Evolutionary conservation across 768 basidiomycete genomes (phyloP), one percentile per base, ranked within the genome.

Genomic region (Mycena crocata): DNA sequence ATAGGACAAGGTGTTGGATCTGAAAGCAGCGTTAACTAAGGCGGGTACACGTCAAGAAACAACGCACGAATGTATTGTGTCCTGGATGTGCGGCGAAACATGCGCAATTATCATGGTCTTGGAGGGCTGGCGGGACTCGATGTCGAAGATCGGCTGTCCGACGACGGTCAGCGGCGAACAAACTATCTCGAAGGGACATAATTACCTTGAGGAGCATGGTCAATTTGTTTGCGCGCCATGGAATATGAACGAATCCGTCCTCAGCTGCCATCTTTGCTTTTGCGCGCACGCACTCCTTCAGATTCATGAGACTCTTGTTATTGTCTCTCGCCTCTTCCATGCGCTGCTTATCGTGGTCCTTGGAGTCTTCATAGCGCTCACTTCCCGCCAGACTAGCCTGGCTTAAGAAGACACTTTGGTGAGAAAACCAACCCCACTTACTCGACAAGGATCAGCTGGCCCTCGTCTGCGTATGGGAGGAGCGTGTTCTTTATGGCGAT

Each of bases 241-340:
- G 79, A 37, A 80, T 79, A 59, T 80, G 79, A 28, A 79, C 79
- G 52, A 80, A 80, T 30, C 76, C 78, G 37, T 78, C 79, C 57
- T 80, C 78, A 17, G 66, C 66, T 13, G 75, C 77, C 68, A 79
- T 78, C 64, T 75, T 78, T 21, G 79, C 79, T 60, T 77, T 79
- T 31, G 79, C 78, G 26, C 76, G 76, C 21, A 80, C 79, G 45
- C 79, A 80, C 42, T 80, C 79, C 68, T 80, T 80, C 44, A 80
- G 73, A 52, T 75, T 74, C 75, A 79, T 77, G 26, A 80, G 68
- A 48, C 74, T 77, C 66, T 78, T 79, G 72, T 80, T 80, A 62
- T 79, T 80, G 62, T 79, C 79, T 15, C 74, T 58, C 12, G 74
- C 72, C 55, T 80, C 78, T 7, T 74, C 71, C 77, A 80, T 79